Evolutionary conservation across 1,139 yeast genomes (phyloP).

Genomic region (Diutina ranongensis): DNA sequence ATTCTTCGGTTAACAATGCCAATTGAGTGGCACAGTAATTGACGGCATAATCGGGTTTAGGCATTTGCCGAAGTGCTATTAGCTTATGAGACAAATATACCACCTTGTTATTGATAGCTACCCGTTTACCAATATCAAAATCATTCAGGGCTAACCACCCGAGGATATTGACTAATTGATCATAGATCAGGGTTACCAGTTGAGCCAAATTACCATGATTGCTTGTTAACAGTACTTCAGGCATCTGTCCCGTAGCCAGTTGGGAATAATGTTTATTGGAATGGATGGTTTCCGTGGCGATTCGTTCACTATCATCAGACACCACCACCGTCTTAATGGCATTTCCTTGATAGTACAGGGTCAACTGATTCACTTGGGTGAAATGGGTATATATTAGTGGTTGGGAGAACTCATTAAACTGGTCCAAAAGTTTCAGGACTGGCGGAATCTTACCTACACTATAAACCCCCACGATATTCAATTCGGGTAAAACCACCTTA

Average conservation of each 20-base stretch:
- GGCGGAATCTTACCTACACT: background rate
- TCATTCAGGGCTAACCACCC: background rate
- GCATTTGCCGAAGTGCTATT: background rate
- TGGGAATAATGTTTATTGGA: background rate
- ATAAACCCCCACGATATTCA: background rate
- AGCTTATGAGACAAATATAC: background rate
- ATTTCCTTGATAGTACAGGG: background rate
- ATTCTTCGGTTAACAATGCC: background rate
- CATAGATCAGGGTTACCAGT: conserved; percentile 5
- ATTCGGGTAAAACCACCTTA: background rate
- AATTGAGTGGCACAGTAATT: background rate
- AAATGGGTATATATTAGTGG: background rate
- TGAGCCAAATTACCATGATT: background rate
- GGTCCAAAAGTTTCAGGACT: background rate
- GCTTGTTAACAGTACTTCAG: conserved; percentile 1
- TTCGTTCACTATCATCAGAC: conserved; percentile 1
- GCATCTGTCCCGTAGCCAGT: background rate
- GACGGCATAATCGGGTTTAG: background rate
- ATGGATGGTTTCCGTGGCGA: conserved; percentile 3
- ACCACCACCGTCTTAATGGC: background rate
- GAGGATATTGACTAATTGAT: background rate
- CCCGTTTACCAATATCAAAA: background rate
- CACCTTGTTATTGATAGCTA: background rate
- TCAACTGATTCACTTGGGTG: background rate
- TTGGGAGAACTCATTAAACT: background rate